Evolutionary conservation across 768 basidiomycete genomes (phyloP).

Genomic region (Tricholoma flavovirens): DNA sequence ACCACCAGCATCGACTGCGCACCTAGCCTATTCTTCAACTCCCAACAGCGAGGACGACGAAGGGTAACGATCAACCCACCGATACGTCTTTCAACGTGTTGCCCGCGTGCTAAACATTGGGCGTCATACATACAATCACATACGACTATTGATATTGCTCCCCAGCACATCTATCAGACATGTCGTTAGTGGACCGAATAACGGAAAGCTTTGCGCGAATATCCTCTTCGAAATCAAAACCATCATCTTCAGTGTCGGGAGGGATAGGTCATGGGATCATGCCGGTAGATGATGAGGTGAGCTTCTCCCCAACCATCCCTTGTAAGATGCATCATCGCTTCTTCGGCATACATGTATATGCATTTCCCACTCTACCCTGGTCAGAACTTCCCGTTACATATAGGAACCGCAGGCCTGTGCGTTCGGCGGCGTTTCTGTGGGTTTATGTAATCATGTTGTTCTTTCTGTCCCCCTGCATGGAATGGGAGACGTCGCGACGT

Average conservation of each 20-base stretch:
- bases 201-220: constrained; percentile 44
- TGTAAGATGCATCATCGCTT: background rate
- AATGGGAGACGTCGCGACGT: constrained; percentile 32
- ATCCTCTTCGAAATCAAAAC: constrained; percentile 38
- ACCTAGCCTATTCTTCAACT: background rate
- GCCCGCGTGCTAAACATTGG: too few species aligned
- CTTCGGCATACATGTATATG: background rate
- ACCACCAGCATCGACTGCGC: background rate
- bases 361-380: constrained; percentile 9
- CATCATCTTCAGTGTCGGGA: constrained; percentile 37
- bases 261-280: constrained; percentile 63
- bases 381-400: constrained; percentile 3
- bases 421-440: constrained; percentile 3
- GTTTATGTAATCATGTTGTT: constrained; percentile 46
- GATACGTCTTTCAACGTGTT: background rate
- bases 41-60: background rate
- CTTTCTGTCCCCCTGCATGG: constrained; percentile 24
- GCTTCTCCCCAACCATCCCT: constrained; percentile 21
- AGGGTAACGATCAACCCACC: background rate
- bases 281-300: constrained; percentile 68
- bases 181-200: constrained; percentile 55
- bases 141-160: background rate
- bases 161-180: constrained; percentile 17
- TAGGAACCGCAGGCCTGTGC: background rate
- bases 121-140: background rate